Evolutionary conservation across 345 rosid genomes (phyloP), one percentile per base, ranked within the genome.

Genomic region (Adansonia digitata): DNA sequence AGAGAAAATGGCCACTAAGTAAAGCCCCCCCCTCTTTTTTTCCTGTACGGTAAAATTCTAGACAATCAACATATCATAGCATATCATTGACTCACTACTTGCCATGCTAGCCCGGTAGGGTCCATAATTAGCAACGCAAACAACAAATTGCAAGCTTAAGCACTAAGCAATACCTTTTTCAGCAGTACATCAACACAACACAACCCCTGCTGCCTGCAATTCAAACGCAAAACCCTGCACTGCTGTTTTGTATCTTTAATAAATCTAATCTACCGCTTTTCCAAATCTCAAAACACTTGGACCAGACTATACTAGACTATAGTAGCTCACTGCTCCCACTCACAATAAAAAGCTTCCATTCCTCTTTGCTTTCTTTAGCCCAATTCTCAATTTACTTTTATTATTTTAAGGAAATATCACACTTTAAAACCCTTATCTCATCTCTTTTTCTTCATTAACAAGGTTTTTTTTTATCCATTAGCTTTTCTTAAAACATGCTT

Each of bases 311-410:
- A n/a, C 0, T 18, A 53, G 20, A 14, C 53, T 85, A 76, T 42
- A 74, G 62, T 65, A 85, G 88, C n/a, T 72, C 89, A n/a, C 62
- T 56, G 4, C 62, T 24, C 11, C 93, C 85, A 81, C 85, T 80
- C 83, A 39, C 63, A 61, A 43, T 82, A 78, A 72, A 81, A 84
- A 84, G 79, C 86, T 75, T n/a, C n/a, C n/a, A n/a, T n/a, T n/a
- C n/a, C 74, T 20, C 62, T 49, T 56, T 77, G 64, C 83, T 78
- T 83, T 72, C 56, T 35, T 81, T 78, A 74, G n/a, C n/a, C n/a
- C n/a, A n/a, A n/a, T 76, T 57, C 71, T 73, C 45, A 76, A 64
- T 62, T 84, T 83, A 78, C n/a, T n/a, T n/a, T n/a, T n/a, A n/a
- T n/a, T n/a, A n/a, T n/a, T 83, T 80, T 75, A 73, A 80, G 77